Conservation (phyloP, 2,329 filamentous ascomycete genomes). For the Coleophoma eucalyptorum region DNA sequence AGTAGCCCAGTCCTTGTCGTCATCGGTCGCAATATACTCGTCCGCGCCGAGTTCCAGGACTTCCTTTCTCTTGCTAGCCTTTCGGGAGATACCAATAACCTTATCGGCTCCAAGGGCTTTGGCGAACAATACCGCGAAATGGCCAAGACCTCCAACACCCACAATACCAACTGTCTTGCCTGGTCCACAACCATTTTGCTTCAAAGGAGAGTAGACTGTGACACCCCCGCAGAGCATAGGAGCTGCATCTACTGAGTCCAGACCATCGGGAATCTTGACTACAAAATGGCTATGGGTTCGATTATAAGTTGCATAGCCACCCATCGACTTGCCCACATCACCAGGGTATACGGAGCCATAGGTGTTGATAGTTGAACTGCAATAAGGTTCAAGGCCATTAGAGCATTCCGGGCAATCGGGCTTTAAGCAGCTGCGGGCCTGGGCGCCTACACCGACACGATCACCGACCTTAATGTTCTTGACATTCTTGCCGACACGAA, state of each 20-base stretch:
- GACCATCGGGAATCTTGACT: conserved; percentile 51
- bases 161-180: conserved; percentile 70
- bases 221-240: conserved; percentile 77
- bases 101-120: conserved; percentile 66
- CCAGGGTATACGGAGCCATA: conserved; percentile 34
- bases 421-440: neutral
- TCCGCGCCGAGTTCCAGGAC: conserved; percentile 59
- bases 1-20: conserved; percentile 55
- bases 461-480: neutral
- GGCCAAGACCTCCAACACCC: conserved; percentile 70
- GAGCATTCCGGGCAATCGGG: conserved; percentile 34
- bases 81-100: conserved; percentile 61
- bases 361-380: conserved; percentile 32
- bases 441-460: neutral
- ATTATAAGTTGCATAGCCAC: conserved; percentile 44
- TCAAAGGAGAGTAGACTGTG: conserved; percentile 69
- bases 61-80: conserved; percentile 52
- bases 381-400: conserved; percentile 17
- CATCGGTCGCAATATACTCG: conserved; percentile 46
- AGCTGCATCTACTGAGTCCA: conserved; percentile 47
- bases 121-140: conserved; percentile 69
- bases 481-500: neutral
- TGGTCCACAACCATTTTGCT: conserved; percentile 61
- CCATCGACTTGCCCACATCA: conserved; percentile 38
- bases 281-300: conserved; percentile 55